Evolutionary conservation across 2,329 filamentous ascomycete genomes (phyloP).

Genomic region (Epichloe amarillans): DNA sequence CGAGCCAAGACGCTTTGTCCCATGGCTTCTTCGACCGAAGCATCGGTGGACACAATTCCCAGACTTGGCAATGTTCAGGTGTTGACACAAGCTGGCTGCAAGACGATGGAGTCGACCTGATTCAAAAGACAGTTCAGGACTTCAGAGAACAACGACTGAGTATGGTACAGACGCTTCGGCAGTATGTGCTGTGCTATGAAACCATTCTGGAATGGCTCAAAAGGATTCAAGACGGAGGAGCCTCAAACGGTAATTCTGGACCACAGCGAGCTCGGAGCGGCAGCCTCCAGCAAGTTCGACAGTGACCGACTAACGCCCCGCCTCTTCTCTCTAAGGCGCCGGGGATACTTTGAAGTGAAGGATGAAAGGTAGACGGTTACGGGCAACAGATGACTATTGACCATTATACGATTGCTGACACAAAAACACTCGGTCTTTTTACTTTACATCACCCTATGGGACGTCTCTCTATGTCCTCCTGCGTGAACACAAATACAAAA

Average conservation of each 20-base stretch:
- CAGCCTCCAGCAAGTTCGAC: constrained; percentile 17
- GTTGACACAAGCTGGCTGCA: constrained; percentile 52
- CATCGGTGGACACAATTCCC: constrained; percentile 4
- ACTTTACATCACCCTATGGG: too few species aligned
- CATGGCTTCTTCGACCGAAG: constrained; percentile 6
- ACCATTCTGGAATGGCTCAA: constrained; percentile 78
- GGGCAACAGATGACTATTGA: too few species aligned
- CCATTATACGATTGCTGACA: too few species aligned
- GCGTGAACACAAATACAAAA: too few species aligned
- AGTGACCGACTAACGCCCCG: neutral
- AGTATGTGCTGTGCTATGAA: constrained; percentile 95
- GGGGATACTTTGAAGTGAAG: too few species aligned
- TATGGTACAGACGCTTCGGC: constrained; percentile 90
- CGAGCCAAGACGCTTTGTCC: constrained; percentile 13
- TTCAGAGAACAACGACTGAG: constrained; percentile 79
- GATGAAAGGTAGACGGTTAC: too few species aligned
- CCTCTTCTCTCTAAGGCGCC: too few species aligned
- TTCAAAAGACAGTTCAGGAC: constrained; percentile 79
- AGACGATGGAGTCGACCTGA: constrained; percentile 60
- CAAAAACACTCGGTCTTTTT: too few species aligned
- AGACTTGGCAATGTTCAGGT: constrained; percentile 3
- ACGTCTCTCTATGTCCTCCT: too few species aligned
- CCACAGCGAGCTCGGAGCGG: constrained; percentile 17
- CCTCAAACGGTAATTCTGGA: constrained; percentile 9
- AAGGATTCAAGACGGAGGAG: constrained; percentile 28